These are phyloP conservation scores for Amaranthus cruentus DNA, from an alignment of 148 eudicot species.

Conservation along the genomic window DNA sequence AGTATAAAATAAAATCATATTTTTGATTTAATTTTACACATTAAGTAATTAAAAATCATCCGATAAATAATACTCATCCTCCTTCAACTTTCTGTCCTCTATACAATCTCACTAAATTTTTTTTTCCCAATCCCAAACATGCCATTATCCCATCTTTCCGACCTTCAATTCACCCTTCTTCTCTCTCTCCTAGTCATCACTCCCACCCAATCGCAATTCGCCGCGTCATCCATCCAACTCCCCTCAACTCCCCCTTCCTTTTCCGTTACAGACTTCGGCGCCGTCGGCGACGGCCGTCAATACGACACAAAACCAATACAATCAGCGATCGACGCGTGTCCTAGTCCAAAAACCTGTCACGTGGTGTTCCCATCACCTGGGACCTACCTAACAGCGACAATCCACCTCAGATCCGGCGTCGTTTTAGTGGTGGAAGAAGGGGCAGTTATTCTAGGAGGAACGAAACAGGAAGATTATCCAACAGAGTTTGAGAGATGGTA, in stretches of 20 bases:
- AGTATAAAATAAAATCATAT: too few species aligned
- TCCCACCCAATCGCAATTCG: constrained; percentile 38
- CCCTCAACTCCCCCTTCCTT: constrained; percentile 23
- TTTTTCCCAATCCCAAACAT: constrained; percentile 8
- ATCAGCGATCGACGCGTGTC: constrained; percentile 78
- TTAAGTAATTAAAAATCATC: too few species aligned
- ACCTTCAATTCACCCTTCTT: background rate
- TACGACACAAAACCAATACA: constrained; percentile 86
- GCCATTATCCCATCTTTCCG: background rate
- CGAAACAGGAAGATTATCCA: constrained; percentile 60
- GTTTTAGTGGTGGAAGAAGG: constrained; percentile 43
- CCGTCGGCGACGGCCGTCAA: constrained; percentile 52
- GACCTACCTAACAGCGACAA: constrained; percentile 63
- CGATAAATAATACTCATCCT: too few species aligned
- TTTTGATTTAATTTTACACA: too few species aligned
- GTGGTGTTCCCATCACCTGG: constrained; percentile 71
- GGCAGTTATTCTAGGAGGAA: constrained; percentile 65
- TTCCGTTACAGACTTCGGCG: constrained; percentile 78
- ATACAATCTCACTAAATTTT: too few species aligned
- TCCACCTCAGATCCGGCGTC: constrained; percentile 67
- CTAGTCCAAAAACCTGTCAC: constrained; percentile 43
- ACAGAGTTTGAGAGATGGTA: constrained; percentile 52
- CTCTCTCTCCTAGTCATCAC: constrained; percentile 17
- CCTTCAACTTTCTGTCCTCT: too few species aligned
- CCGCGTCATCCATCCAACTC: constrained; percentile 38